Percentiles rank a stretch among this genome's conserved stretches.
Conservation (phyloP, 495 filamentous ascomycete genomes). For the Bacidia gigantensis region DNA sequence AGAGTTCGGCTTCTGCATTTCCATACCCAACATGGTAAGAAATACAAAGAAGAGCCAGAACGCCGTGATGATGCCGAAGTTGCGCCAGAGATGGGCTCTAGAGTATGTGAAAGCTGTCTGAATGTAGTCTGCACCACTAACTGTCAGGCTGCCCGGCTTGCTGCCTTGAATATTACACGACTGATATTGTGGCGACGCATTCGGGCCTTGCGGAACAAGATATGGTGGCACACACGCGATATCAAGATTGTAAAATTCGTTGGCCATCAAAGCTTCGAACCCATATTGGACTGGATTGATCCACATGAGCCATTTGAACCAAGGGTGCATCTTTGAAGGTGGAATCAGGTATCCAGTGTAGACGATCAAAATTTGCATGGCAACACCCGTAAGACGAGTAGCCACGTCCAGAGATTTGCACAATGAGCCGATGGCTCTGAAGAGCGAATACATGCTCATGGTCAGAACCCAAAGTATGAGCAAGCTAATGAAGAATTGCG, state of each 20-base stretch:
- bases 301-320: conserved; percentile 66
- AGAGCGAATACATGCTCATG: conserved; percentile 68
- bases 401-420: conserved; percentile 51
- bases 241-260: conserved; percentile 38
- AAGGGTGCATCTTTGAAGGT: conserved; percentile 57
- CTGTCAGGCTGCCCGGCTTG: conserved; percentile 32
- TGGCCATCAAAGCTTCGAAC: conserved; percentile 54
- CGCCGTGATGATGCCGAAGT: conserved; percentile 45
- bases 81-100: conserved; percentile 46
- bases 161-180: conserved; percentile 49
- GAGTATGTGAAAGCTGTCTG: conserved; percentile 38
- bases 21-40: conserved; percentile 50
- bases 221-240: conserved; percentile 40
- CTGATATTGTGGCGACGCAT: conserved; percentile 39
- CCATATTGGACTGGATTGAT: conserved; percentile 66
- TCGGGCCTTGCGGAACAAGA: conserved; percentile 47
- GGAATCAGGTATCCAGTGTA: conserved; percentile 77
- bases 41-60: conserved; percentile 41
- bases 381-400: conserved; percentile 48
- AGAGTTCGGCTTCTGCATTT: conserved; percentile 54
- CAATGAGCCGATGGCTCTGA: conserved; percentile 56
- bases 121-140: conserved; percentile 42
- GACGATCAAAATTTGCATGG: conserved; percentile 51
- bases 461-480: conserved; percentile 47
- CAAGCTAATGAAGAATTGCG: conserved; percentile 72